Percentiles rank a stretch among this genome's conserved stretches.
Conservation (phyloP, 2,329 filamentous ascomycete genomes). For the Cercospora nicotianae region DNA sequence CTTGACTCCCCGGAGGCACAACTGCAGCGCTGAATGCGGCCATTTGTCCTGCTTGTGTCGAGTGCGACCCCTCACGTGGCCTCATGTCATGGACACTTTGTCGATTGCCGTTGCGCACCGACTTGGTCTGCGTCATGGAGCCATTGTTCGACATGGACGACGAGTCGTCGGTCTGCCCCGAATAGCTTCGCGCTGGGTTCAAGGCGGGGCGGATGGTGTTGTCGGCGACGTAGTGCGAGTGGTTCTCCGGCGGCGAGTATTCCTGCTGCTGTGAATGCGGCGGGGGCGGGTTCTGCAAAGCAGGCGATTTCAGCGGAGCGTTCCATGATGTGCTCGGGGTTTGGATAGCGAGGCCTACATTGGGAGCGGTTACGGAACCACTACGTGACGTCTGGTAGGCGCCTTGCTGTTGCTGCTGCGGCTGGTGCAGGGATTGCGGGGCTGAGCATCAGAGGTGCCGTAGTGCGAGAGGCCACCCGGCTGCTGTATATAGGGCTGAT, state of each 20-base stretch:
- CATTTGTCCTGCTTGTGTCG: conserved; percentile 29
- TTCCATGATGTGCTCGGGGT: conserved; percentile 25
- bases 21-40: conserved; percentile 49
- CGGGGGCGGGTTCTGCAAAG: conserved; percentile 18
- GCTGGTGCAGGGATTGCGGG: conserved; percentile 34
- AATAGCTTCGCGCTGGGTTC: conserved; percentile 35
- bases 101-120: conserved; percentile 32
- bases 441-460: conserved; percentile 29
- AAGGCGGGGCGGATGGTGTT: conserved; percentile 27
- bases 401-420: conserved; percentile 18
- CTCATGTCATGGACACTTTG: conserved; percentile 38
- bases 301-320: conserved; percentile 14
- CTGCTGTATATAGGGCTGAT: conserved; percentile 18
- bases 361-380: conserved; percentile 15
- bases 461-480: conserved; percentile 15
- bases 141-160: conserved; percentile 39
- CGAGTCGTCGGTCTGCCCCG: conserved; percentile 33
- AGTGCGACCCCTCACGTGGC: conserved; percentile 32
- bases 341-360: conserved; percentile 32
- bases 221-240: conserved; percentile 30
- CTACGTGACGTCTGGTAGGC: conserved; percentile 31
- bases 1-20: conserved; percentile 47
- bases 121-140: conserved; percentile 32
- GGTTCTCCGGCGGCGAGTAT: conserved; percentile 26
- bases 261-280: conserved; percentile 24